Base-by-base conservation (phyloP, 768 basidiomycete species). In the Mycena capillaripes region DNA sequence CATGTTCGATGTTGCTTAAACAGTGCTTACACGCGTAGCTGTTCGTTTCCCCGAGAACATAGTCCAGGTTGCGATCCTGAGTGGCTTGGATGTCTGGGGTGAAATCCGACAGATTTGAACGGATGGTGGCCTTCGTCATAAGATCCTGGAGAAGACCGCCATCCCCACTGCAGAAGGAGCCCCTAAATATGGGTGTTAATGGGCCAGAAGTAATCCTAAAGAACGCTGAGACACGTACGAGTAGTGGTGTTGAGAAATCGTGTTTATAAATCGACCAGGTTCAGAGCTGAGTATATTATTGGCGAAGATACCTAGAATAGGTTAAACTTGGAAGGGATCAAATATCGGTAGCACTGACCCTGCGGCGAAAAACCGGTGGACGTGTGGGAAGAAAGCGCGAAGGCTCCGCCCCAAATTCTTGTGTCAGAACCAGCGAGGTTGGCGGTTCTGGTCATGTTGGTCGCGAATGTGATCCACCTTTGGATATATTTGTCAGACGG, bases 11-110 rank as follows among this genome's bases (percentile, higher is more conserved):
- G n/a, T n/a, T n/a, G n/a, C n/a, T n/a, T n/a, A 38, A 38, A 38
- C 38, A 16, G 38, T 9, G n/a, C 60, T 34, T 21, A 61, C 86
- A 85, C 44, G 82, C 78, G 77, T 84, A 85, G 75, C 89, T 89
- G 71, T 90, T 90, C 2, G 88, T 90, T 77, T 90, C 89, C 23
- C 92, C 93, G 0, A 93, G 80, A 23, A 93, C 84, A 75, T 91
- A 93, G 27, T 85, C 79, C 21, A 93, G 80, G 4, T 87, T 86
- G 5, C 82, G 78, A 19, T 78, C 82, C 25, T 82, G 79, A 1
- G 88, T 86, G 8, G 87, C 89, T 9, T 80, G 76, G 58, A 93
- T 89, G 77, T 93, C 92, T 3, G 89, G 83, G 29, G 76, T 76
- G 70, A 87, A 92, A 17, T 74, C 46, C 3, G 87, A 82, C 36